phyloP scores from a whole-genome alignment of 192 early-diverging fungal species.

The Lobosporangium transversale region DNA sequence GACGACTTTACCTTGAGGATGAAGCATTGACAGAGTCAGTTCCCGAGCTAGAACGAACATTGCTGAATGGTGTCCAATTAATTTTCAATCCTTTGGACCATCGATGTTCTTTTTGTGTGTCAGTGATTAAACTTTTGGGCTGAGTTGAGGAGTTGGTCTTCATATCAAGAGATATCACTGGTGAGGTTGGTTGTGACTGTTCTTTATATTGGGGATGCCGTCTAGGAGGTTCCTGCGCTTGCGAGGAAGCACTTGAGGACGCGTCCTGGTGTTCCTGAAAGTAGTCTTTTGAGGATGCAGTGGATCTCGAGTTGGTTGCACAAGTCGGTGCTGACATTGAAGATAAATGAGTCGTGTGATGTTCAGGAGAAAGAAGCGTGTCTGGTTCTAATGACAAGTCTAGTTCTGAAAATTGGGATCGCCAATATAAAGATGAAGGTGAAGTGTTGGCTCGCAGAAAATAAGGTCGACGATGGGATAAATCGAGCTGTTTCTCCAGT shows the following conservation, averaged over 20 bases:
- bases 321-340: not conserved
- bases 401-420: not conserved
- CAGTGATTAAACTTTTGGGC: constrained; percentile 17
- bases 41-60: constrained; percentile 5
- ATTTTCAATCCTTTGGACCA: constrained; percentile 38
- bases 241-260: constrained; percentile 12
- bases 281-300: not conserved
- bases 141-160: not conserved
- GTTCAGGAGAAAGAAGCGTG: not conserved
- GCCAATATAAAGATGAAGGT: constrained; percentile 3
- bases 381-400: no score
- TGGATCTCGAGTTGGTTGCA: not conserved
- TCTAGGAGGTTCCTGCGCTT: not conserved
- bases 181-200: not conserved
- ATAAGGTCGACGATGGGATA: constrained; percentile 35
- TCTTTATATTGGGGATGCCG: not conserved
- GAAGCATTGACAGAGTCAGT: constrained; percentile 4
- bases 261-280: constrained; percentile 1
- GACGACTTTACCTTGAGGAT: constrained; percentile 36
- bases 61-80: constrained; percentile 22
- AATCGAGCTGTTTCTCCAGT: not conserved
- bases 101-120: constrained; percentile 37
- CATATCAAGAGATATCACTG: constrained; percentile 6
- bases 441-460: constrained; percentile 41
- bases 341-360: constrained; percentile 2